Conservation (phyloP, 169 alveolate genomes). For the Neospora caninum region DNA sequence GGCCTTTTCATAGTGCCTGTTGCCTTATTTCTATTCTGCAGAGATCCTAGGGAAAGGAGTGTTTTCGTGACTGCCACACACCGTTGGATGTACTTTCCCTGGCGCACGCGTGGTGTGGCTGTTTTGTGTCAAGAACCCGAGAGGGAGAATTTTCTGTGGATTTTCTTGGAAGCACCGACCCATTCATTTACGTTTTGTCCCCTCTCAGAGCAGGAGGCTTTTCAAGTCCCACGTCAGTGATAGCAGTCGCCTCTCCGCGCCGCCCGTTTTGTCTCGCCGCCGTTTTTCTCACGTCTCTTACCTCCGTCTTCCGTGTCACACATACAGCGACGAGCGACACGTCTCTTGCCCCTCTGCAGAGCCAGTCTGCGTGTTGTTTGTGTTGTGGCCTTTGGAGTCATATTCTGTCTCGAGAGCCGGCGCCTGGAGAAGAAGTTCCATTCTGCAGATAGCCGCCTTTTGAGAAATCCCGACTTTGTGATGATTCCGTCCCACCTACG, state of each 20-base stretch:
- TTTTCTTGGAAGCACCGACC: neutral
- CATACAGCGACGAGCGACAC: neutral
- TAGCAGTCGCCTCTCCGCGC: neutral
- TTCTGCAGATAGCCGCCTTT: neutral
- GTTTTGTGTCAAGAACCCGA: neutral
- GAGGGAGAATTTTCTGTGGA: neutral
- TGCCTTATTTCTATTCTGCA: too few species aligned
- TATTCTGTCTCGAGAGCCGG: neutral
- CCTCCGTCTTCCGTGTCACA: constrained; percentile 4
- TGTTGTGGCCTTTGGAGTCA: neutral
- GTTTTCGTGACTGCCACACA: neutral
- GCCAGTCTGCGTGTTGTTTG: neutral
- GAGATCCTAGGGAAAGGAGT: too few species aligned
- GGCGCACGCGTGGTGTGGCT: neutral
- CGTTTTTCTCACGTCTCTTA: neutral
- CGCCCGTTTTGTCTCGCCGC: neutral
- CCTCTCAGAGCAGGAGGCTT: neutral
- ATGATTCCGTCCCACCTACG: neutral
- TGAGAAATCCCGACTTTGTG: neutral
- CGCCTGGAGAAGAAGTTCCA: neutral
- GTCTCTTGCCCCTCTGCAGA: neutral
- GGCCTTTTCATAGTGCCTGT: too few species aligned
- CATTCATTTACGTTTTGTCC: too few species aligned
- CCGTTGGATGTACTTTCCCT: neutral
- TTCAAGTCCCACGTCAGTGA: neutral